Evolutionary conservation across 257 asterid genomes (phyloP), one percentile per base, ranked within the genome.

Genomic region (Schizonepeta tenuifolia): DNA sequence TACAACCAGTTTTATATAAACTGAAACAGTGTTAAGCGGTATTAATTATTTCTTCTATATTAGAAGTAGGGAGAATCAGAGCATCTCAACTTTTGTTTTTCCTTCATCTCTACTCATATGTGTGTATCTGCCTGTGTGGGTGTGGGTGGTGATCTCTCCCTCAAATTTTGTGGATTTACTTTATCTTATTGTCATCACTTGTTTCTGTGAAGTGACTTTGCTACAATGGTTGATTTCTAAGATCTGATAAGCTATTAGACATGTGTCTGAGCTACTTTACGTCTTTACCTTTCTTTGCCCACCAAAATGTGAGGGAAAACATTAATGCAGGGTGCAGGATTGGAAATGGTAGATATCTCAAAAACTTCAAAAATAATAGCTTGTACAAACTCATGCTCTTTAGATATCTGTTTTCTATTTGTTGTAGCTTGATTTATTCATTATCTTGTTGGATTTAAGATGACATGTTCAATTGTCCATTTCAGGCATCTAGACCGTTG

Each of bases 401-500:
- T 3, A 56, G 67, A 35, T 67, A 26, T 66, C 33, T 65, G 60
- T 74, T 70, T 40, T 41, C 10, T 43, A 17, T 71, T 15, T 67
- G 67, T 68, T 72, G 56, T 70, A 28, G 18, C 68, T 7, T 54
- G 57, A 53, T 71, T 47, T 28, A 20, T 53, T 76, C 65, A 36
- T 47, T 76, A 43, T 69, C 47, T 13, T 79, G 60, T 65, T 79
- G 70, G 66, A 74, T 40, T 55, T 28, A 78, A 77, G 65, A 41
- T 72, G 67, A 65, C 72, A 41, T 72, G 74, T 74, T 86, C 35
- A 77, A 71, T 82, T 79, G 49, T 80, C 76, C 75, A 67, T 82
- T 86, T 67, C 96, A 95, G 99, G 99, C 96, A 71, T 90, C 99
- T 70, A 86, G 89, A 77, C 99, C 96, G 49, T 73, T 95, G 88